Evolutionary conservation across 2,329 filamentous ascomycete species (phyloP).

Genomic region (Hypoxylon sp.): DNA sequence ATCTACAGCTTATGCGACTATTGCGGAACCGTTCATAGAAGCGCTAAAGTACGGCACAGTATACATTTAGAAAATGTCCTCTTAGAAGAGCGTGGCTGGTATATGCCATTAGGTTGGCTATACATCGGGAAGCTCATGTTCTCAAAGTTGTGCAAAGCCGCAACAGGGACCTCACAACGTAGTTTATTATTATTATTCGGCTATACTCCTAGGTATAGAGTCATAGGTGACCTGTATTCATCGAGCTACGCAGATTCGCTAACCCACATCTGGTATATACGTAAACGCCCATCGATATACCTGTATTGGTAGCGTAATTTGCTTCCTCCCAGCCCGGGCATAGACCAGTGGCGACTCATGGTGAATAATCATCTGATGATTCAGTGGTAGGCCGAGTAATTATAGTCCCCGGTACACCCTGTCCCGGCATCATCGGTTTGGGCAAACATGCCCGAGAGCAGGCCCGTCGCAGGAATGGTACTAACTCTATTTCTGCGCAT

Average conservation of each 20-base stretch:
- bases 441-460: conserved; percentile 68
- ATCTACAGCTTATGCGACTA: no score
- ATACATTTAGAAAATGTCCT: neutral
- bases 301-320: neutral
- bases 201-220: neutral
- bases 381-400: conserved; percentile 3
- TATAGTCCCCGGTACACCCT: conserved; percentile 34
- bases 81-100: neutral
- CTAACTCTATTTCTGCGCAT: neutral
- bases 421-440: conserved; percentile 28
- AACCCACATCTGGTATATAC: neutral
- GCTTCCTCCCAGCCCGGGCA: neutral
- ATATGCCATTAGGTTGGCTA: neutral
- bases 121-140: neutral
- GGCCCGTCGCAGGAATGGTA: conserved; percentile 47
- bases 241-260: neutral
- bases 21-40: no score
- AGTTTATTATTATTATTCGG: neutral
- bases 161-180: neutral
- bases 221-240: neutral
- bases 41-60: neutral
- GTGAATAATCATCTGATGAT: neutral
- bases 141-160: neutral
- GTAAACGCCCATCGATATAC: neutral
- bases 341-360: neutral